These are phyloP conservation scores for Paramyrothecium sp. DNA, from an alignment of 2,329 filamentous ascomycete species.

Conservation along the genomic window DNA sequence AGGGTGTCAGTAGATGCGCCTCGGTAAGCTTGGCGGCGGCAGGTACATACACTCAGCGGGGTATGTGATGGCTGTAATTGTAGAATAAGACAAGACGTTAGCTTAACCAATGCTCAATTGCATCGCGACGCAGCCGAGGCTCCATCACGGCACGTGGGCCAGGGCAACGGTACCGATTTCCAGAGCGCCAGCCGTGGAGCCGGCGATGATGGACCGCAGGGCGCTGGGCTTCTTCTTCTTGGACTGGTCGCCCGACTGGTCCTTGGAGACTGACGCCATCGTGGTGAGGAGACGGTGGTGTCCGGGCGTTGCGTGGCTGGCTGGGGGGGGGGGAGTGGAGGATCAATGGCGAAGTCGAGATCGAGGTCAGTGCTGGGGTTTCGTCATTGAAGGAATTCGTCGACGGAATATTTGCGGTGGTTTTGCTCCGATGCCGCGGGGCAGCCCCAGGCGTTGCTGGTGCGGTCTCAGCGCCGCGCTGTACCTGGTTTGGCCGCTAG, in stretches of 20 bases:
- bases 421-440: background rate
- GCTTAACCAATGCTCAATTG: slow-evolving; percentile 6
- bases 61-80: slow-evolving; percentile 72
- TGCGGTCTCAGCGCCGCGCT: background rate
- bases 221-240: slow-evolving; percentile 64
- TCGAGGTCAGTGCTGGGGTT: background rate
- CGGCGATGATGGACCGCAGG: slow-evolving; percentile 86
- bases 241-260: slow-evolving; percentile 24
- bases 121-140: background rate
- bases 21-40: background rate
- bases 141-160: background rate
- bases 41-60: slow-evolving; percentile 76
- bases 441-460: background rate
- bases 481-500: background rate
- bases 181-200: slow-evolving; percentile 88
- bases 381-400: background rate
- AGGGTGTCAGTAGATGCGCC: slow-evolving; percentile 9
- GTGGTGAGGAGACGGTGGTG: slow-evolving; percentile 4
- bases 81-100: slow-evolving; percentile 15
- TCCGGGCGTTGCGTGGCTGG: background rate
- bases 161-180: slow-evolving; percentile 71
- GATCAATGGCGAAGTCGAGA: too few relatives aligned
- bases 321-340: background rate
- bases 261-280: slow-evolving; percentile 27
- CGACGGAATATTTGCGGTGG: background rate